Conservation (phyloP, 495 filamentous ascomycete genomes). For the Coniosporium apollinis region DNA sequence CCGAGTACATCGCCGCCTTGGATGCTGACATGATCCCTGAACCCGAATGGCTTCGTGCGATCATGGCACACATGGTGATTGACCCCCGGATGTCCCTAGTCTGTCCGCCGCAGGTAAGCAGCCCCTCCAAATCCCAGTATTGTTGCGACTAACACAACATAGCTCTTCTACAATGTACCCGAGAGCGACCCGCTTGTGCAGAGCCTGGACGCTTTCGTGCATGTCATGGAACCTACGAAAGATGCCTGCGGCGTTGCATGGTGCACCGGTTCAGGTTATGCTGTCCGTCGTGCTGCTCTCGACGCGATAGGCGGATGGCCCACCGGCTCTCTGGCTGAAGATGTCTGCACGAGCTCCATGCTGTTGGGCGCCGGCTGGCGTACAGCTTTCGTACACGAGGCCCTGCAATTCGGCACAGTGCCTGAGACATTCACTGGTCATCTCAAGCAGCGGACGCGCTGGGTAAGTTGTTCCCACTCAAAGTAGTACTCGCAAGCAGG, state of each 20-base stretch:
- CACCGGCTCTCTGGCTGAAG: conserved; percentile 32
- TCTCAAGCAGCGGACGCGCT: conserved; percentile 36
- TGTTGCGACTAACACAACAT: no score
- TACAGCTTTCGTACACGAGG: conserved; percentile 33
- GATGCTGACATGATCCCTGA: conserved; percentile 44
- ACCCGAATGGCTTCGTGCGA: conserved; percentile 32
- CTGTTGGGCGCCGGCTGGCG: conserved; percentile 35
- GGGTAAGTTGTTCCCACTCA: conserved; percentile 22
- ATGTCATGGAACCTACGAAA: conserved; percentile 35
- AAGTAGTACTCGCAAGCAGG: no score
- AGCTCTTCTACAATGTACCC: conserved; percentile 39
- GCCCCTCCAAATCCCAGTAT: no score
- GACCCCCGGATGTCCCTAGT: conserved; percentile 33
- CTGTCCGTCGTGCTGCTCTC: conserved; percentile 31
- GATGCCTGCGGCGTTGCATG: conserved; percentile 31
- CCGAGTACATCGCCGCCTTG: conserved; percentile 33
- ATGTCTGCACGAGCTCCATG: conserved; percentile 30
- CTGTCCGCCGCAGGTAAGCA: conserved; percentile 30
- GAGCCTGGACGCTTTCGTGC: conserved; percentile 29
- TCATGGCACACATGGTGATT: conserved; percentile 30
- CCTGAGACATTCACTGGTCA: conserved; percentile 32
- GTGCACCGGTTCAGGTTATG: conserved; percentile 38
- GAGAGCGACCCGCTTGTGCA: conserved; percentile 32
- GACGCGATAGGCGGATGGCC: conserved; percentile 36
- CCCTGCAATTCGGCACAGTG: conserved; percentile 34